A percentile compares a stretch with the other conserved stretches of the same genome.
phyloP scores from a whole-genome alignment of 768 basidiomycete species.

The Lactifluus subvellereus region DNA sequence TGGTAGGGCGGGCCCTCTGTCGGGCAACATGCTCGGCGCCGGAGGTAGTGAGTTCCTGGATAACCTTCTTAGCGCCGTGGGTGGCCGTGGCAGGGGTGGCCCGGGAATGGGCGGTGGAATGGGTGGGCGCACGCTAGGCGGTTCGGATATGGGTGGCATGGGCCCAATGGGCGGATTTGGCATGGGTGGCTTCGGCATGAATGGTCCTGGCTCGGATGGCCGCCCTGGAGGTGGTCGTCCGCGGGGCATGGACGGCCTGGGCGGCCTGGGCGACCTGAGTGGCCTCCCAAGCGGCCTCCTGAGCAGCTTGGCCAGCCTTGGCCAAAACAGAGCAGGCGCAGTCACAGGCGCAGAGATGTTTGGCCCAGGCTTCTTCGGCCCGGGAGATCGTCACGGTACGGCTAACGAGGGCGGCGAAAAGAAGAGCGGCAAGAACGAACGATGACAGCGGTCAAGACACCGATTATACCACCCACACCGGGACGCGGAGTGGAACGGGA shows the following conservation, averaged over 20 bases:
- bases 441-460: background rate
- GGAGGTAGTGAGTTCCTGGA: background rate
- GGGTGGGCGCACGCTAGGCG: background rate
- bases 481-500: conserved; percentile 15
- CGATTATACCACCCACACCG: background rate
- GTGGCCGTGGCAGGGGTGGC: background rate
- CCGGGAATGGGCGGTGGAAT: background rate
- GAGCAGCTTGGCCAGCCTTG: background rate
- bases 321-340: background rate
- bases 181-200: background rate
- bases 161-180: background rate
- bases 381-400: background rate
- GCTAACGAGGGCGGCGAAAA: too few relatives aligned
- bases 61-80: background rate
- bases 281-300: background rate
- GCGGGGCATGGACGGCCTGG: background rate
- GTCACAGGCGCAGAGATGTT: background rate
- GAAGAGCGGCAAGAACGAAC: background rate
- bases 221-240: too few relatives aligned
- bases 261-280: background rate
- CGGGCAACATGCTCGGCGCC: background rate
- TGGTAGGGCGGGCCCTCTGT: background rate
- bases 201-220: background rate
- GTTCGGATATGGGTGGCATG: background rate
- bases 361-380: background rate